Conservation (phyloP, 257 asterid species). For the Schizonepeta tenuifolia region DNA sequence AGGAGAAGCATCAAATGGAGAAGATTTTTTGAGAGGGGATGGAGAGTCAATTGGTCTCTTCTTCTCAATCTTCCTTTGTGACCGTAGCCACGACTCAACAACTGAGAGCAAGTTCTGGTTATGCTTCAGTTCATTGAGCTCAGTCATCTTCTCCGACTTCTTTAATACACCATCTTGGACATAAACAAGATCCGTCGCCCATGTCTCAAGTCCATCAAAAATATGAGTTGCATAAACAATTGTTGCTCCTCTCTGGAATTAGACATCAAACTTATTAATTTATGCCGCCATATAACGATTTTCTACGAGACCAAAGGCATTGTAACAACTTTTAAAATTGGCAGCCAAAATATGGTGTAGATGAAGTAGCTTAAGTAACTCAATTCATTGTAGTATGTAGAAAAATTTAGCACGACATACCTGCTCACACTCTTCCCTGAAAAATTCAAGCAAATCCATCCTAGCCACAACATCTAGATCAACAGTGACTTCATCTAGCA, state of each 20-base stretch:
- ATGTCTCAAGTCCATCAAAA: slow-evolving; percentile 92
- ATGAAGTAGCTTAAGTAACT: slow-evolving; percentile 1
- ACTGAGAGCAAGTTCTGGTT: slow-evolving; percentile 74
- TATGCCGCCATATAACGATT: background rate
- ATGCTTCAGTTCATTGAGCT: slow-evolving; percentile 65
- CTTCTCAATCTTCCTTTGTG: slow-evolving; percentile 78
- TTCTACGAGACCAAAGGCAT: background rate
- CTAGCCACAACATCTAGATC: slow-evolving; percentile 96
- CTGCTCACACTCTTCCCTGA: slow-evolving; percentile 92
- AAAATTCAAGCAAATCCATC: slow-evolving; percentile 92
- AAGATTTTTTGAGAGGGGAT: slow-evolving; percentile 48
- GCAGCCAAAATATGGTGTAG: slow-evolving; percentile 10
- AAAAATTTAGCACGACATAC: slow-evolving; percentile 40
- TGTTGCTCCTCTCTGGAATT: slow-evolving; percentile 87
- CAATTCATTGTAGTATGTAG: slow-evolving; percentile 8
- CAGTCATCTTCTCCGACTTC: slow-evolving; percentile 72
- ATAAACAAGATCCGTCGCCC: slow-evolving; percentile 91
- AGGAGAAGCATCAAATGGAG: slow-evolving; percentile 76
- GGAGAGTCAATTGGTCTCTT: slow-evolving; percentile 49
- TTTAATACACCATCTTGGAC: slow-evolving; percentile 82
- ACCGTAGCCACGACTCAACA: slow-evolving; percentile 86
- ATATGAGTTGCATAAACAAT: slow-evolving; percentile 94
- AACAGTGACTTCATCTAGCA: slow-evolving; percentile 96
- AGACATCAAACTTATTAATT: slow-evolving; percentile 10
- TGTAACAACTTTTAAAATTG: background rate